Evolutionary conservation across 345 rosid genomes (phyloP).

Genomic region (Raphanus sativus): DNA sequence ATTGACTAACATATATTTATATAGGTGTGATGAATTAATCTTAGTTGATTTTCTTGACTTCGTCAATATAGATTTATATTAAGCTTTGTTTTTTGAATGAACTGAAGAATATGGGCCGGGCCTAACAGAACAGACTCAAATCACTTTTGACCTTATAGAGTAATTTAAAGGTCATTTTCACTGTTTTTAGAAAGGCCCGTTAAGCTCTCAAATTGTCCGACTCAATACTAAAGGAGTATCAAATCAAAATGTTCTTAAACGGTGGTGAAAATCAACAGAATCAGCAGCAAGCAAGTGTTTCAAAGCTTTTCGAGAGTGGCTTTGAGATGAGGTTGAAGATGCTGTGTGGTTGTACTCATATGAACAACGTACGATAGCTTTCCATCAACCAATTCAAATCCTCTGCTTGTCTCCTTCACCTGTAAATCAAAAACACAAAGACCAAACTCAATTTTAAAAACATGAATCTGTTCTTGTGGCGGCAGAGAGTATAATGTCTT

Average conservation of each 20-base stretch:
- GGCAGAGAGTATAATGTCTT: neutral
- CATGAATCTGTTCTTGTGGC: neutral
- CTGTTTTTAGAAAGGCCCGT: neutral
- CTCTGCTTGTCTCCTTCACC: slow-evolving; percentile 59
- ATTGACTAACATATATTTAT: neutral
- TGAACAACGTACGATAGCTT: slow-evolving; percentile 51
- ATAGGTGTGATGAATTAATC: neutral
- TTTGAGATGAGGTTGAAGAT: slow-evolving; percentile 56
- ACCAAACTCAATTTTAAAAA: neutral
- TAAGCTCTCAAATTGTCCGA: neutral
- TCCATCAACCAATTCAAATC: slow-evolving; percentile 50
- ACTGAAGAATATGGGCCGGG: neutral
- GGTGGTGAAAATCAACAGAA: neutral
- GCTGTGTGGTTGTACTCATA: slow-evolving; percentile 54
- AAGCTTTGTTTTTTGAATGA: neutral
- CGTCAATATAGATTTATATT: neutral
- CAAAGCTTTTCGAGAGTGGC: slow-evolving; percentile 50
- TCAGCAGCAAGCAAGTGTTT: neutral
- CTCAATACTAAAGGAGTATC: neutral
- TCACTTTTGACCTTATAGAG: too few species aligned
- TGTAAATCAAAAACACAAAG: slow-evolving; percentile 12
- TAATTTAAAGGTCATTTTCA: neutral
- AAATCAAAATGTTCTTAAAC: neutral
- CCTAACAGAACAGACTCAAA: too few species aligned
- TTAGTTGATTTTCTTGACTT: slow-evolving; percentile 5